Conservation (phyloP, 2,329 filamentous ascomycete species). For the Cercospora sp. region DNA sequence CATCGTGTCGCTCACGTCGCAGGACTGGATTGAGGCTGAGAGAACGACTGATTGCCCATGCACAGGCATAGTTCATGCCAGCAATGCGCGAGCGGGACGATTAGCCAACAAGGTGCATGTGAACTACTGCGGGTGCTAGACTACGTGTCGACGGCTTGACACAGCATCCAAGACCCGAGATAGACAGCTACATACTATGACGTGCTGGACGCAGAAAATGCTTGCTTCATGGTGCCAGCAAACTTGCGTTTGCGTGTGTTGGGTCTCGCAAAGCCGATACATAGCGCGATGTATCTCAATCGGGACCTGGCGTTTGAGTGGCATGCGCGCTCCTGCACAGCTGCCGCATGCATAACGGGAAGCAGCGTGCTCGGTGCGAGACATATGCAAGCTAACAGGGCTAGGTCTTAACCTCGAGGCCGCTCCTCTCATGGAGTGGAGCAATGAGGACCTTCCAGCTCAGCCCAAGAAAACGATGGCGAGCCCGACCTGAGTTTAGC, state of each 20-base stretch:
- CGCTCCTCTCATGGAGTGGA: conserved; percentile 1
- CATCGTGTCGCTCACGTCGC: conserved; percentile 13
- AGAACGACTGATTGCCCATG: conserved; percentile 18
- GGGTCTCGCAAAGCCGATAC: conserved; percentile 8
- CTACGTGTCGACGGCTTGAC: conserved; percentile 16
- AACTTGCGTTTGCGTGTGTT: conserved; percentile 22
- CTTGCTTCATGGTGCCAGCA: conserved; percentile 19
- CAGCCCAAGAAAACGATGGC: neutral
- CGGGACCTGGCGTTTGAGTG: conserved; percentile 14
- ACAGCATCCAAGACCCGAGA: conserved; percentile 18
- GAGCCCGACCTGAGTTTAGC: conserved; percentile 4
- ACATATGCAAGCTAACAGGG: conserved; percentile 5
- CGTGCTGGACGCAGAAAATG: conserved; percentile 22
- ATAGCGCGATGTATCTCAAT: conserved; percentile 8
- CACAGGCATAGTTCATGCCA: conserved; percentile 29
- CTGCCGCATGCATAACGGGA: conserved; percentile 8
- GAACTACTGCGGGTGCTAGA: conserved; percentile 26
- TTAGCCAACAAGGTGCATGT: conserved; percentile 25
- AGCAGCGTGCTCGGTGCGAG: conserved; percentile 8
- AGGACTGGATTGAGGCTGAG: neutral
- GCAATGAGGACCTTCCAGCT: neutral
- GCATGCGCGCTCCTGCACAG: conserved; percentile 7
- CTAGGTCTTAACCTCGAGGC: neutral
- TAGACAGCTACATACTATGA: conserved; percentile 21
- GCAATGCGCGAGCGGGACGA: conserved; percentile 16